Evolutionary conservation across 2,329 filamentous ascomycete genomes (phyloP).

Genomic region (Triangularia verruculosa): DNA sequence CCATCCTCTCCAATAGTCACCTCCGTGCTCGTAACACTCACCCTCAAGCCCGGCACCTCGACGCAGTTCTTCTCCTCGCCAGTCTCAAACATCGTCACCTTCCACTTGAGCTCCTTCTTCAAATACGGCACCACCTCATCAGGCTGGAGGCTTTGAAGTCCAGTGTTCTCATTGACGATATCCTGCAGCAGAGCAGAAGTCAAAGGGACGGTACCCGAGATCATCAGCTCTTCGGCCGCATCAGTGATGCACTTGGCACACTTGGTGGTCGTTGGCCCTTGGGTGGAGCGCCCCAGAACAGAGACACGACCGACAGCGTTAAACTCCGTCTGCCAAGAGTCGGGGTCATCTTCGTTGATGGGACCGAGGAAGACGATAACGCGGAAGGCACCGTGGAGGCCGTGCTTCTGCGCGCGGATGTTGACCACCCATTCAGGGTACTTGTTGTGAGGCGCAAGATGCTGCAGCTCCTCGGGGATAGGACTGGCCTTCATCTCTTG

Average conservation of each 20-base stretch:
- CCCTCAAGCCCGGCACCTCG: slow-evolving; percentile 26
- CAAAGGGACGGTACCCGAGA: slow-evolving; percentile 32
- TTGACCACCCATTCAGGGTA: slow-evolving; percentile 54
- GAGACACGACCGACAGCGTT: slow-evolving; percentile 48
- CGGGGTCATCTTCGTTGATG: slow-evolving; percentile 25
- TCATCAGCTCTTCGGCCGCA: slow-evolving; percentile 22
- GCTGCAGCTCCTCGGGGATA: slow-evolving; percentile 22
- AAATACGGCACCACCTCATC: slow-evolving; percentile 31
- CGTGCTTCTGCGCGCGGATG: slow-evolving; percentile 49
- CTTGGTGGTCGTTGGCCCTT: slow-evolving; percentile 16
- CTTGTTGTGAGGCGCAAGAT: slow-evolving; percentile 31
- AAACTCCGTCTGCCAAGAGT: slow-evolving; percentile 39
- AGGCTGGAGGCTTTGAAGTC: slow-evolving; percentile 20
- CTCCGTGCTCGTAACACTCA: slow-evolving; percentile 27
- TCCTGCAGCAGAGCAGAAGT: slow-evolving; percentile 32
- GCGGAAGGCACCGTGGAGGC: slow-evolving; percentile 49
- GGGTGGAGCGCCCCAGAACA: slow-evolving; percentile 37
- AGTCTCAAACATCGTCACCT: slow-evolving; percentile 24
- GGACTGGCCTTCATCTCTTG: slow-evolving; percentile 3
- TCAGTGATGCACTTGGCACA: slow-evolving; percentile 28
- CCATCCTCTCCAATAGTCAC: slow-evolving; percentile 28
- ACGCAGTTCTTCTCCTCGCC: slow-evolving; percentile 24
- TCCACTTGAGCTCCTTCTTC: slow-evolving; percentile 28
- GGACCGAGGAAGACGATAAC: slow-evolving; percentile 54
- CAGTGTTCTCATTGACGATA: slow-evolving; percentile 25